These are phyloP conservation scores for Anthracocystis walkeri DNA, from an alignment of 1,284 basidiomycete species.

Conservation along the genomic window DNA sequence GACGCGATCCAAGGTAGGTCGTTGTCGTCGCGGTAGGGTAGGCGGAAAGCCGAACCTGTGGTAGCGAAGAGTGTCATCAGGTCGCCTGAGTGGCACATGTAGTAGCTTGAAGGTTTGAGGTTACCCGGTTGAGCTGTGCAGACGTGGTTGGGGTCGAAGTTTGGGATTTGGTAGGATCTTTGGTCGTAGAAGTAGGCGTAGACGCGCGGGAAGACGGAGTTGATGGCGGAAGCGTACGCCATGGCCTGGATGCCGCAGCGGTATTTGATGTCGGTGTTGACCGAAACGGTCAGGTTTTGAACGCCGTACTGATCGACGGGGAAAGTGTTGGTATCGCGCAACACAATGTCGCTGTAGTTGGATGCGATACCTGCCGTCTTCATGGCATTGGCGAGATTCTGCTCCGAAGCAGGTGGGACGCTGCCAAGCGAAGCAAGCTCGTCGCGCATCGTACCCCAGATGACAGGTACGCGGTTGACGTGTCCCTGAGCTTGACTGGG, in stretches of 20 bases:
- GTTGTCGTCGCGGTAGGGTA: conserved; percentile 36
- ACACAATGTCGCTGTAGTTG: conserved; percentile 40
- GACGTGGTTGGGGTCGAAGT: conserved; percentile 38
- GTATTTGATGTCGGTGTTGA: conserved; percentile 44
- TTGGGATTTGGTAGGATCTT: conserved; percentile 42
- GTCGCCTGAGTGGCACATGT: conserved; percentile 54
- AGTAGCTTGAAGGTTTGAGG: conserved; percentile 33
- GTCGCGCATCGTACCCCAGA: conserved; percentile 56
- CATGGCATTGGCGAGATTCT: conserved; percentile 40
- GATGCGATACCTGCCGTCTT: conserved; percentile 39
- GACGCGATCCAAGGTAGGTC: conserved; percentile 39
- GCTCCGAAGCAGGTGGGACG: conserved; percentile 43
- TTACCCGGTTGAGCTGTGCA: conserved; percentile 27
- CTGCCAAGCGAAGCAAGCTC: conserved; percentile 53
- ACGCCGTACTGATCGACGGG: conserved; percentile 31
- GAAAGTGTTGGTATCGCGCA: conserved; percentile 37
- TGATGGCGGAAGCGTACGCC: conserved; percentile 42
- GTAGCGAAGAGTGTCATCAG: conserved; percentile 45
- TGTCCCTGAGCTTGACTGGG: conserved; percentile 23
- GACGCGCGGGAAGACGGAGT: conserved; percentile 45
- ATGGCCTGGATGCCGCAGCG: conserved; percentile 47
- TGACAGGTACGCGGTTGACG: conserved; percentile 52
- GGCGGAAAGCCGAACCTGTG: conserved; percentile 26
- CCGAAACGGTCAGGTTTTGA: conserved; percentile 38
- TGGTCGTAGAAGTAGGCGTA: conserved; percentile 43